Base-by-base conservation (phyloP, 116 monocot genomes). In the Posidonia oceanica region DNA sequence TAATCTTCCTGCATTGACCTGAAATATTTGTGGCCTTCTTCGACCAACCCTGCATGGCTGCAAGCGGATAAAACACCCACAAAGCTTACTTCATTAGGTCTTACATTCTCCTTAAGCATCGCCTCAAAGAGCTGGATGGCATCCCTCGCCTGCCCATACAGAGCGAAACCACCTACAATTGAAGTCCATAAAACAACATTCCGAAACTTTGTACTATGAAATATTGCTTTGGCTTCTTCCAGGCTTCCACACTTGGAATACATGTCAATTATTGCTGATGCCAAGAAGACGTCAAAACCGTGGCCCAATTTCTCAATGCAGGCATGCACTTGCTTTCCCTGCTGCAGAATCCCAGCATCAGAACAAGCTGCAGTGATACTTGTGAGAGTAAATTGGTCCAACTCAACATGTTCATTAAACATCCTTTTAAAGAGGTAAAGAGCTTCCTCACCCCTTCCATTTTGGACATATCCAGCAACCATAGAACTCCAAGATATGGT, bases 231-330 rank as follows among this genome's bases (percentile, higher is more conserved):
- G 36, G 90, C 87, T 81, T 90, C 87, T 56, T 82, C 80, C 65
- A 94, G 56, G 56, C 83, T 87, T 54, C 94, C 94, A 73, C 94
- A 94, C 61, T 89, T 90, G 22, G 87, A 81, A 81, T 94, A 94
- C 94, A 90, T 90, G 59, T 94, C 80, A 16, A 72, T 83, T 17
- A 90, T 69, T 3, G 87, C 79, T 29, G 90, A 83, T 44, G 74
- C 71, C 54, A 87, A 22, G 61, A 74, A 74, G 16, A 63, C 68
- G 56, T 94, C 94, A 60, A 74, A 76, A 3, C 38, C 82, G 68
- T 85, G 76, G 6, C 87, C 90, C 29, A 77, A 54, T 74, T 94
- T 94, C 80, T 80, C 78, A 22, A 83, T 62, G 40, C 75, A 87
- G 16, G 81, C 81, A 77, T 94, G 94, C 3, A 94, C 51, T 52